Percentiles rank a stretch among this genome's conserved stretches.
Conservation (phyloP, 805 yeast genomes). For the Sugiyamaella boreocaroliniensis region DNA sequence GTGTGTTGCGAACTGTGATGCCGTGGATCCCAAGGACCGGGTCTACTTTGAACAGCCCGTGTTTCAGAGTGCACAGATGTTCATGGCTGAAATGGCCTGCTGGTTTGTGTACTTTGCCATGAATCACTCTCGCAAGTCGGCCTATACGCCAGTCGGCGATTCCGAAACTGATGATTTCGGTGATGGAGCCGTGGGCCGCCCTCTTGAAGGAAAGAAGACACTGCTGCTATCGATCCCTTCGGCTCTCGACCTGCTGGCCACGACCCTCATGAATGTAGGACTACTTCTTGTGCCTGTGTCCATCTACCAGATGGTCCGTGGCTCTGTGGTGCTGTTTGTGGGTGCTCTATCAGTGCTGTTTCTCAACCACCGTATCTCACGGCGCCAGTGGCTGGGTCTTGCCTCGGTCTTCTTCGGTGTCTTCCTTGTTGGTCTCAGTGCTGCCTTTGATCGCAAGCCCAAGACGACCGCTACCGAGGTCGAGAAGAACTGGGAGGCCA, state of each 20-base stretch:
- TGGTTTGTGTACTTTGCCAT: slow-evolving; percentile 37
- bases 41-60: slow-evolving; percentile 68
- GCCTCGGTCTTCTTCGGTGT: slow-evolving; percentile 63
- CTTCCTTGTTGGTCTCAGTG: slow-evolving; percentile 65
- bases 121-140: slow-evolving; percentile 11
- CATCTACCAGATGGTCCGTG: slow-evolving; percentile 80
- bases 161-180: slow-evolving; percentile 6
- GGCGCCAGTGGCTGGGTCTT: slow-evolving; percentile 62
- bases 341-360: slow-evolving; percentile 63
- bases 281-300: slow-evolving; percentile 69
- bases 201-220: slow-evolving; percentile 26
- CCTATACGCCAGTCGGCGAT: neutral
- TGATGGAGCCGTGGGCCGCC: slow-evolving; percentile 1
- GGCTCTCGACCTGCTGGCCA: slow-evolving; percentile 61
- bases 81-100: slow-evolving; percentile 59
- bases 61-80: slow-evolving; percentile 74
- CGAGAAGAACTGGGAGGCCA: slow-evolving; percentile 17
- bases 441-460: slow-evolving; percentile 34
- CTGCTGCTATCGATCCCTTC: slow-evolving; percentile 53
- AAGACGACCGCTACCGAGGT: neutral
- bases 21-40: slow-evolving; percentile 37
- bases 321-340: slow-evolving; percentile 68
- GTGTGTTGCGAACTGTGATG: slow-evolving; percentile 52
- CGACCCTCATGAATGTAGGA: slow-evolving; percentile 73
- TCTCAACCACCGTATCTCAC: slow-evolving; percentile 47